A percentile compares a stretch with the other conserved stretches of the same genome.
These are phyloP conservation scores for Dendrobium catenatum DNA, from an alignment of 106 monocot genomes.

Conservation along the genomic window DNA sequence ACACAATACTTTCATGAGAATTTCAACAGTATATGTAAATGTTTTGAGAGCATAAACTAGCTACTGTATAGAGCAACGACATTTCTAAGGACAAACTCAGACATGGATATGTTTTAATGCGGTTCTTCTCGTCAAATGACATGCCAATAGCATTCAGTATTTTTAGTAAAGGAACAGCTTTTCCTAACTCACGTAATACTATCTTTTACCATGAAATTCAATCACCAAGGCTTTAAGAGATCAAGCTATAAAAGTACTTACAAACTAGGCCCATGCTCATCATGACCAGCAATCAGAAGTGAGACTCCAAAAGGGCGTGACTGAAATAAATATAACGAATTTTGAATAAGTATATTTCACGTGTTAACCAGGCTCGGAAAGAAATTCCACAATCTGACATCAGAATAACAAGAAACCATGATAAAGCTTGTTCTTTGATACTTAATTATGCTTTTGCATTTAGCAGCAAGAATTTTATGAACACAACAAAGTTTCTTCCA, in stretches of 20 bases:
- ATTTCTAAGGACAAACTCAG: too few species aligned
- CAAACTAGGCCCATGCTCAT: constrained; percentile 73
- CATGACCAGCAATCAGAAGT: constrained; percentile 72
- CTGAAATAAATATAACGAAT: constrained; percentile 16
- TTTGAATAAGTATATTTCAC: not conserved
- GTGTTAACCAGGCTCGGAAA: not conserved
- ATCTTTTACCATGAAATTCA: not conserved
- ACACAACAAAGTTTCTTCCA: not conserved
- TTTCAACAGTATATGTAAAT: too few species aligned
- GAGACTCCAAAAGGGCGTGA: constrained; percentile 79
- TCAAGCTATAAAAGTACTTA: constrained; percentile 21
- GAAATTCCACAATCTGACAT: not conserved
- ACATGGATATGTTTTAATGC: not conserved
- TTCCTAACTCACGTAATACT: not conserved
- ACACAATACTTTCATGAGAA: too few species aligned
- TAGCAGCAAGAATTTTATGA: not conserved
- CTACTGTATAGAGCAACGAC: too few species aligned
- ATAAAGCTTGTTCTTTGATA: not conserved
- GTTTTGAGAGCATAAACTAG: too few species aligned
- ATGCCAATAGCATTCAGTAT: not conserved
- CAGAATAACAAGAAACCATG: not conserved
- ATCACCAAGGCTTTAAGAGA: not conserved
- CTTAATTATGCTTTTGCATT: not conserved
- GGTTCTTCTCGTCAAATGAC: not conserved
- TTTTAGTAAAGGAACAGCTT: not conserved